Base-by-base conservation (phyloP, 768 basidiomycete species). In the Melanogaster broomeanus region DNA sequence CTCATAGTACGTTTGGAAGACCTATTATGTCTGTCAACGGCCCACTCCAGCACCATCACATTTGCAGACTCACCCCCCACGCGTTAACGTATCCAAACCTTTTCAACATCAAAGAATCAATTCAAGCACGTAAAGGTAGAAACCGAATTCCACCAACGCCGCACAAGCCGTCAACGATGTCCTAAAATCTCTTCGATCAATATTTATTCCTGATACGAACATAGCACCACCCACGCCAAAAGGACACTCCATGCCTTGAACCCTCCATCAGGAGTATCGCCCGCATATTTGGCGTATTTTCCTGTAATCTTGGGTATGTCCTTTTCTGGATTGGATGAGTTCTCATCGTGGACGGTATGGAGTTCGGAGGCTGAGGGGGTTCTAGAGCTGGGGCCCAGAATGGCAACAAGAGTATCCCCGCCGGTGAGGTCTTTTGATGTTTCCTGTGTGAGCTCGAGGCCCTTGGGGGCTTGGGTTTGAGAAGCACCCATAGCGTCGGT, bases 1-100 rank as follows among this genome's bases (percentile, higher is more conserved):
- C 57, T 87, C 74, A 55, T 91, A 90, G 61, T 88, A 87, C 7
- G 76, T 76, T 74, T 91, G 89, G 62, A 90, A 90, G 21, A 83
- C 76, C 87, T 89, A 45, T 16, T 0, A 44, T 39, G 10, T 21
- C 21, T 28, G 37, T 55, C 12, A 58, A 25, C 21, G 31, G 6
- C 22, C 40, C 6, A 7, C 7, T 37, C n/a, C 18, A 37, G 9
- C 18, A 37, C 6, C 9, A 37, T 12, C 15, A n/a, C 35, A 34
- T 3, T 8, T 4, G 24, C n/a, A 27, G 13, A 74, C 81, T 68
- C 60, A 85, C 88, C 43, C 88, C 87, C 85, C 86, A 88, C 0
- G 84, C 78, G 57, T 87, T 89, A 4, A 87, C 80, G 53, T 83
- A 83, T 22, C 88, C 88, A 65, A 88, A 84, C 9, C 79, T 81